phyloP scores from a whole-genome alignment of 306 rosid genomes.

The Phaseolus lunatus region DNA sequence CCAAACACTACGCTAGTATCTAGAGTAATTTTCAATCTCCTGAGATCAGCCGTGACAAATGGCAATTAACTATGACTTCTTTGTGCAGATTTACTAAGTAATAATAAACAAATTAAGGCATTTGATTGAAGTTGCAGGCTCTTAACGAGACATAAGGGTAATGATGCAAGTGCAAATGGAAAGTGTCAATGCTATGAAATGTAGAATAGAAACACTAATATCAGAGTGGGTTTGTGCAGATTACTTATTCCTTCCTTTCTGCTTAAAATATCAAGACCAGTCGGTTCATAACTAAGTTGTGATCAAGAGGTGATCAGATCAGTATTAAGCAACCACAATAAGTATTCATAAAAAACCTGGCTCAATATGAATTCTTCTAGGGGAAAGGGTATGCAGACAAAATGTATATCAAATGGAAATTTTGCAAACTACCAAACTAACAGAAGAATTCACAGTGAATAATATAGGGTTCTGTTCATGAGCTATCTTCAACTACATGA shows the following conservation, averaged over 20 bases:
- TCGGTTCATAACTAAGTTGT: background rate
- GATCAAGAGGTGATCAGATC: background rate
- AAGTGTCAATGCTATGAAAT: background rate
- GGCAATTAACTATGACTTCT: constrained; percentile 11
- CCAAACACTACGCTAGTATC: background rate
- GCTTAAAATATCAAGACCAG: too few species aligned
- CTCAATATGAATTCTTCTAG: background rate
- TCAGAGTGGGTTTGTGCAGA: constrained; percentile 1
- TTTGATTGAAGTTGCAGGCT: constrained; percentile 29
- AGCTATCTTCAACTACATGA: constrained; percentile 21
- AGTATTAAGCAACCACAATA: background rate
- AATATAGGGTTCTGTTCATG: background rate
- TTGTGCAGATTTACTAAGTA: constrained; percentile 13
- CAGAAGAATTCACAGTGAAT: background rate
- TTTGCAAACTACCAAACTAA: background rate
- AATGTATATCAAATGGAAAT: background rate
- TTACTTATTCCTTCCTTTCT: background rate
- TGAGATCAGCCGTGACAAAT: constrained; percentile 33
- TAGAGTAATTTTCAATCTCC: constrained; percentile 19
- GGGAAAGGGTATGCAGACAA: background rate
- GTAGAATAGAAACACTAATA: background rate
- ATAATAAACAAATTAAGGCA: constrained; percentile 14
- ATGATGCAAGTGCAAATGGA: background rate
- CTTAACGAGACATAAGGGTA: background rate
- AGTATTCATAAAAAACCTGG: background rate